Conservation (phyloP, 495 filamentous ascomycete species). For the Trichoderma gamsii region DNA sequence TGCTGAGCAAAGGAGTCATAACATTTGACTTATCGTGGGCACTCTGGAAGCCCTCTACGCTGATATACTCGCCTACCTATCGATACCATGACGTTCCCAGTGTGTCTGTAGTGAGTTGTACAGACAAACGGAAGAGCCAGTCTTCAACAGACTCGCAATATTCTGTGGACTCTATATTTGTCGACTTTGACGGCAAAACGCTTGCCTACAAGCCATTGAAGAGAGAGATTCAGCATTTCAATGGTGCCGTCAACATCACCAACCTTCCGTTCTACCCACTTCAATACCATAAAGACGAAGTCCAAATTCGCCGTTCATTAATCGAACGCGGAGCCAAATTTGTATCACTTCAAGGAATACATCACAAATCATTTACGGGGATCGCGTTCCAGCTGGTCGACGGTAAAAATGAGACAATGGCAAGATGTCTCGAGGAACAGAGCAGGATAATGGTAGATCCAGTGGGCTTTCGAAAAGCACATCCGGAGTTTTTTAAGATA, state of each 20-base stretch:
- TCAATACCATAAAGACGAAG: slow-evolving; percentile 72
- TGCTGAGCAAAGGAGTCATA: slow-evolving; percentile 78
- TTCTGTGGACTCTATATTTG: slow-evolving; percentile 66
- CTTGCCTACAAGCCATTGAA: slow-evolving; percentile 52
- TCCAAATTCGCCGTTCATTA: slow-evolving; percentile 56
- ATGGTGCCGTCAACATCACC: slow-evolving; percentile 76
- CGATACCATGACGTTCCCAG: slow-evolving; percentile 74
- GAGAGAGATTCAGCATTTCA: slow-evolving; percentile 71
- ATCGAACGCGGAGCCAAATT: slow-evolving; percentile 86
- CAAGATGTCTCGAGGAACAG: slow-evolving; percentile 76
- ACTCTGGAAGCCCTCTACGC: slow-evolving; percentile 82
- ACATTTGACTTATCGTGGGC: slow-evolving; percentile 91
- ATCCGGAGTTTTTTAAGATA: slow-evolving; percentile 39
- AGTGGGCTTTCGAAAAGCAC: slow-evolving; percentile 76
- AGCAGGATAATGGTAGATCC: slow-evolving; percentile 90
- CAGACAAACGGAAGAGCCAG: slow-evolving; percentile 55
- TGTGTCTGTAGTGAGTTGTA: slow-evolving; percentile 84
- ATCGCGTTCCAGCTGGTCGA: slow-evolving; percentile 62
- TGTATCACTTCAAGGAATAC: slow-evolving; percentile 69
- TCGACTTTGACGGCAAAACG: slow-evolving; percentile 78
- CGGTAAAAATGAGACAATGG: slow-evolving; percentile 62
- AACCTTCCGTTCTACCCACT: slow-evolving; percentile 73
- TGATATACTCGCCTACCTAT: slow-evolving; percentile 77
- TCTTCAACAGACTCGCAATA: slow-evolving; percentile 73
- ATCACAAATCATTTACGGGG: slow-evolving; percentile 79